These are phyloP conservation scores for Paecilomyces fulvus DNA, from an alignment of 2,329 filamentous ascomycete genomes.

Conservation along the genomic window DNA sequence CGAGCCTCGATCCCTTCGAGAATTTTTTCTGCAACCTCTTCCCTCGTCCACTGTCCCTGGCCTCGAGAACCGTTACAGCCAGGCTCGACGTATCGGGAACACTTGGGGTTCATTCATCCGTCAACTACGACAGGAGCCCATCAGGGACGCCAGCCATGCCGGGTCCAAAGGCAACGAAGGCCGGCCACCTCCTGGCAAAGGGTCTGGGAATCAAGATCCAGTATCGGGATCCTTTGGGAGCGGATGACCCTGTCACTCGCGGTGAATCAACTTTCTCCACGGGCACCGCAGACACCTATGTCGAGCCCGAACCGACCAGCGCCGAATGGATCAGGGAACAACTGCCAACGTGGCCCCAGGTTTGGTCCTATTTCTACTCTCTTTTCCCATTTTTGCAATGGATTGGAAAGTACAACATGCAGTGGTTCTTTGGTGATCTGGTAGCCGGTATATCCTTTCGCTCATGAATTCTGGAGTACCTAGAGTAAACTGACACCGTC, in stretches of 20 bases:
- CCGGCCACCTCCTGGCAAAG: slow-evolving; percentile 69
- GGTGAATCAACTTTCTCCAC: slow-evolving; percentile 74
- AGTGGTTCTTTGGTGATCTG: slow-evolving; percentile 84
- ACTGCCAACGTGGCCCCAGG: slow-evolving; percentile 49
- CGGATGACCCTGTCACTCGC: slow-evolving; percentile 55
- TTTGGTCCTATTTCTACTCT: slow-evolving; percentile 54
- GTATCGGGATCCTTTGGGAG: slow-evolving; percentile 49
- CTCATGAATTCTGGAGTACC: not conserved
- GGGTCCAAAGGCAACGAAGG: slow-evolving; percentile 40
- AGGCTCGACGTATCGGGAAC: slow-evolving; percentile 1
- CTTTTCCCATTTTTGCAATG: slow-evolving; percentile 86
- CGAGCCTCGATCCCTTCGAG: not conserved
- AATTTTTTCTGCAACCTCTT: not conserved
- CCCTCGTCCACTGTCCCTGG: not conserved
- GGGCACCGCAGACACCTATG: slow-evolving; percentile 65
- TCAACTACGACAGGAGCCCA: not conserved
- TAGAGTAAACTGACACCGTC: slow-evolving; percentile 3
- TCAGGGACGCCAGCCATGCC: slow-evolving; percentile 19
- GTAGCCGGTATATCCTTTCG: slow-evolving; percentile 60
- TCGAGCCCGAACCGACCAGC: slow-evolving; percentile 71
- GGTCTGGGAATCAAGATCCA: slow-evolving; percentile 73
- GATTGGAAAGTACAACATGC: slow-evolving; percentile 78
- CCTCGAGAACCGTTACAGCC: not conserved
- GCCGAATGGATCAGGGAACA: slow-evolving; percentile 62
- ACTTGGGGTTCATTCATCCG: slow-evolving; percentile 1